phyloP scores from a whole-genome alignment of 768 basidiomycete species.

The Rubroboletus satanas region DNA sequence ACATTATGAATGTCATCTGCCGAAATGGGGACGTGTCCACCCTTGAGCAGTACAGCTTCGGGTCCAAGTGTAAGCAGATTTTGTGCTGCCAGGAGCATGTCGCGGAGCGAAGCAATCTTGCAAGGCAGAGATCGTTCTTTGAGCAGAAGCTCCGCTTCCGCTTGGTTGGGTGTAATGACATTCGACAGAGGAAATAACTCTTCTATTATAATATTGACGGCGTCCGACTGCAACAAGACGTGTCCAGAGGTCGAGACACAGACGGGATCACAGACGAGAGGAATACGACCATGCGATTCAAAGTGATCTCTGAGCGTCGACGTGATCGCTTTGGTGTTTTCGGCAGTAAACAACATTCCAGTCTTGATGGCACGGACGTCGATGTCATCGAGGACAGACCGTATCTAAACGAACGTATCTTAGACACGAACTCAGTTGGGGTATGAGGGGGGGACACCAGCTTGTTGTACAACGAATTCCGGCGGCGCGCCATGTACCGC shows the following conservation, averaged over 20 bases:
- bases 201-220: conserved; percentile 53
- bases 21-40: conserved; percentile 64
- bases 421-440: neutral
- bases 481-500: conserved; percentile 65
- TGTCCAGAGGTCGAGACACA: conserved; percentile 90
- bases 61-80: conserved; percentile 47
- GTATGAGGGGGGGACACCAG: conserved; percentile 25
- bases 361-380: conserved; percentile 75
- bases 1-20: conserved; percentile 43
- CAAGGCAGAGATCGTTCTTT: conserved; percentile 30
- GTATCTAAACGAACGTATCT: conserved; percentile 45
- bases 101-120: conserved; percentile 44
- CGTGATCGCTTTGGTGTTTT: conserved; percentile 50
- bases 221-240: conserved; percentile 63
- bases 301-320: conserved; percentile 45
- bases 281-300: conserved; percentile 33
- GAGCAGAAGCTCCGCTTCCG: conserved; percentile 72
- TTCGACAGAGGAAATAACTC: conserved; percentile 69
- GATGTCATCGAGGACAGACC: conserved; percentile 68
- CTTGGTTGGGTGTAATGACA: conserved; percentile 81
- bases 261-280: conserved; percentile 76
- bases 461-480: conserved; percentile 73
- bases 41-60: conserved; percentile 72
- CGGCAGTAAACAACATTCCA: conserved; percentile 78
- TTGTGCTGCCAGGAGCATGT: conserved; percentile 58